Evolutionary conservation across 257 asterid species (phyloP).

Genomic region (Solanum bulbocastanum): DNA sequence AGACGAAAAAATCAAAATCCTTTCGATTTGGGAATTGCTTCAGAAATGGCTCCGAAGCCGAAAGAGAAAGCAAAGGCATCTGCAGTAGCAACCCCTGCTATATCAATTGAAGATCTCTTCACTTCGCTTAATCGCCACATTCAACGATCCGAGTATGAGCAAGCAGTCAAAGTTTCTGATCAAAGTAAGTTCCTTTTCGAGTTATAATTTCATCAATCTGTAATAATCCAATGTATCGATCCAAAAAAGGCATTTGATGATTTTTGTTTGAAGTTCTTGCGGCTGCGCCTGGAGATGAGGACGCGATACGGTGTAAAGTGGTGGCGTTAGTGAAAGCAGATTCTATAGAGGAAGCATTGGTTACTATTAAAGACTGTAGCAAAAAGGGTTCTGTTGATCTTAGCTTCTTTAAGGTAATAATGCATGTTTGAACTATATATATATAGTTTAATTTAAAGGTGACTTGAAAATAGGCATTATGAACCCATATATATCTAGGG

Average conservation of each 20-base stretch:
- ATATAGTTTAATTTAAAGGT: too few relatives aligned
- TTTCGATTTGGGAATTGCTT: not conserved
- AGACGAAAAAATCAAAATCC: slow-evolving; percentile 3
- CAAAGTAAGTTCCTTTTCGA: not conserved
- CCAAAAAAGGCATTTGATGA: not conserved
- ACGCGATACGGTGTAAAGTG: not conserved
- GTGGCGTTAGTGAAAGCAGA: not conserved
- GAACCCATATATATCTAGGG: not conserved
- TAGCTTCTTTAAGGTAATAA: not conserved
- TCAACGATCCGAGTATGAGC: not conserved
- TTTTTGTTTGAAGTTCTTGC: not conserved
- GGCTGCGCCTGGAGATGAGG: not conserved
- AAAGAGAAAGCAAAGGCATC: not conserved
- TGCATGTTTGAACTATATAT: not conserved
- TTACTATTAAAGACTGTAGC: not conserved
- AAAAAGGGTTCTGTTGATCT: not conserved
- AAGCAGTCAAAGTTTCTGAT: not conserved
- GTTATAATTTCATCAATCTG: not conserved
- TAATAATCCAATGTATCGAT: not conserved
- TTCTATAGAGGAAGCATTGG: not conserved
- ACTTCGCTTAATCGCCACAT: not conserved
- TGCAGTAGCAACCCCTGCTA: not conserved
- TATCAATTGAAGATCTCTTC: not conserved
- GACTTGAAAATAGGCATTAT: too few relatives aligned
- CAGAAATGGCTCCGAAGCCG: not conserved